phyloP scores from a whole-genome alignment of 75 land plant species.

The Selaginella moellendorffii region DNA sequence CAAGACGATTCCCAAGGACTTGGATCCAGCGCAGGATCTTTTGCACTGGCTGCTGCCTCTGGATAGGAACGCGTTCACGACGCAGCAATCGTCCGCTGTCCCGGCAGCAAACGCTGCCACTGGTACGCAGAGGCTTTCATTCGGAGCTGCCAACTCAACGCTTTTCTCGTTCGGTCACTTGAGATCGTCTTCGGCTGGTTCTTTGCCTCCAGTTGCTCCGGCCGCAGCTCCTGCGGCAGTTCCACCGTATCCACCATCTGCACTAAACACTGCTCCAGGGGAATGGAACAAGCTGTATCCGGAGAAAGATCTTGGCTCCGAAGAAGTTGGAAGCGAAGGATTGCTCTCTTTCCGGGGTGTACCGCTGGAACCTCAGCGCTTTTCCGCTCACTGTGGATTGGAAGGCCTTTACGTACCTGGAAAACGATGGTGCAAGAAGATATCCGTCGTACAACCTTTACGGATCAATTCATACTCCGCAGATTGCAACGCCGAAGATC shows the following conservation, averaged over 20 bases:
- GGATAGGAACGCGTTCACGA: constrained; percentile 34
- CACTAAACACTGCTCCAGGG: constrained; percentile 35
- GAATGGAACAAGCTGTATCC: constrained; percentile 49
- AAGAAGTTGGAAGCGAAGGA: constrained; percentile 46
- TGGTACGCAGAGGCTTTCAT: constrained; percentile 20
- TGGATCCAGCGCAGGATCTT: constrained; percentile 47
- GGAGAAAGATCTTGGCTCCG: constrained; percentile 26
- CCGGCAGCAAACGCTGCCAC: neutral
- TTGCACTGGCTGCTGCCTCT: constrained; percentile 93
- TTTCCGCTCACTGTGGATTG: constrained; percentile 80
- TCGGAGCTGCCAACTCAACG: constrained; percentile 54
- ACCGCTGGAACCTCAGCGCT: constrained; percentile 72
- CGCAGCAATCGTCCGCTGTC: no score
- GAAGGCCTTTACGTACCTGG: constrained; percentile 94
- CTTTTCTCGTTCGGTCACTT: constrained; percentile 77
- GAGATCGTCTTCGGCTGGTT: constrained; percentile 71
- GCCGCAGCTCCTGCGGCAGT: constrained; percentile 28
- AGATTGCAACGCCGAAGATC: constrained; percentile 81
- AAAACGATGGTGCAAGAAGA: constrained; percentile 72
- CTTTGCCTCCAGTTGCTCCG: constrained; percentile 19
- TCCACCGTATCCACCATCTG: constrained; percentile 2
- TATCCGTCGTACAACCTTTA: constrained; percentile 81
- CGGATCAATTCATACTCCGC: constrained; percentile 67
- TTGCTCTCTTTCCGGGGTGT: constrained; percentile 82
- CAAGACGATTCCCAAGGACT: neutral